Evolutionary conservation across 139 green algal genomes (phyloP).

Genomic region (Marvania coccoides): DNA sequence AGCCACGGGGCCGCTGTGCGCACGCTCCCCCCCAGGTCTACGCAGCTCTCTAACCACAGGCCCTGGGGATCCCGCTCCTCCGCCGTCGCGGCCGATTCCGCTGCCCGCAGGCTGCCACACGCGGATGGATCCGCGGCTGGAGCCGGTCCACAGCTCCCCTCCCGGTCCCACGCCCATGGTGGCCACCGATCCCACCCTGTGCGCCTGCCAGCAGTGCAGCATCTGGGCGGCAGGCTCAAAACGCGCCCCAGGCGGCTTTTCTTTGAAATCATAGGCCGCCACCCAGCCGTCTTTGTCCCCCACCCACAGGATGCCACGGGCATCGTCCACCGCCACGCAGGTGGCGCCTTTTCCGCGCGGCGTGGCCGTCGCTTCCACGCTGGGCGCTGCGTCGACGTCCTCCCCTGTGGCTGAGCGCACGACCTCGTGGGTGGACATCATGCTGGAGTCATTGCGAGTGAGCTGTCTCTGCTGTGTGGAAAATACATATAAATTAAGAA

Average conservation of each 20-base stretch:
- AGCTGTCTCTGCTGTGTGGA: background rate
- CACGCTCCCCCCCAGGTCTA: constrained; percentile 15
- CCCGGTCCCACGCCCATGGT: constrained; percentile 30
- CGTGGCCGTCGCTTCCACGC: constrained; percentile 17
- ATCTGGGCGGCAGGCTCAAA: background rate
- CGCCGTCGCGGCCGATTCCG: background rate
- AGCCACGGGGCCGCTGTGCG: constrained; percentile 22
- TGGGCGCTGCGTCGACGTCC: constrained; percentile 37
- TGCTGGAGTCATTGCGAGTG: background rate
- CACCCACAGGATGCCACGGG: constrained; percentile 34
- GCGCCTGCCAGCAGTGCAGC: constrained; percentile 25
- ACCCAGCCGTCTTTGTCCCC: constrained; percentile 43
- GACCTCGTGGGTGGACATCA: background rate
- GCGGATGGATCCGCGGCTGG: constrained; percentile 38
- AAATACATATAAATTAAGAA: background rate
- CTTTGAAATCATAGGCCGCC: background rate
- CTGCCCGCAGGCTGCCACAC: constrained; percentile 20
- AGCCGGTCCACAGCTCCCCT: constrained; percentile 67
- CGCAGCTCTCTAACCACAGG: constrained; percentile 30
- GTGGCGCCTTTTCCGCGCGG: background rate
- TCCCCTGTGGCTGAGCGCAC: constrained; percentile 7
- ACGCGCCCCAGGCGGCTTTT: background rate
- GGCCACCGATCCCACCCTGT: constrained; percentile 29
- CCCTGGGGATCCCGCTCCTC: background rate
- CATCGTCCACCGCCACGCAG: constrained; percentile 25